Conservation (phyloP, 768 basidiomycete species). For the Tricholoma matsutake region DNA sequence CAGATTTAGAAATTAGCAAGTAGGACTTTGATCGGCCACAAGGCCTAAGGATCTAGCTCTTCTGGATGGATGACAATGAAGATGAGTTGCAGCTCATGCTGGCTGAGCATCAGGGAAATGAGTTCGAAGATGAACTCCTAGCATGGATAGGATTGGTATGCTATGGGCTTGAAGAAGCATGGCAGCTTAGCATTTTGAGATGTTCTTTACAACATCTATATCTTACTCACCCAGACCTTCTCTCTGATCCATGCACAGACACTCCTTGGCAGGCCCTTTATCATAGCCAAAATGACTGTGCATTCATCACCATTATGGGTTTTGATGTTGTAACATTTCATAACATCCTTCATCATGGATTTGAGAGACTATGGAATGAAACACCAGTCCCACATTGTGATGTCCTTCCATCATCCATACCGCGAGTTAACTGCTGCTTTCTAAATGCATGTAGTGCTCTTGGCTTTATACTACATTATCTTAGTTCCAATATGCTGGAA, state of each 20-base stretch:
- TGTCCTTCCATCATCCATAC: not conserved
- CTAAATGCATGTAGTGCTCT: too few species aligned
- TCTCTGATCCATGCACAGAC: too few species aligned
- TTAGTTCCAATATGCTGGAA: not conserved
- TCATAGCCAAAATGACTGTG: conserved; percentile 18
- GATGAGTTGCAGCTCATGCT: too few species aligned
- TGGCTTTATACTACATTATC: too few species aligned
- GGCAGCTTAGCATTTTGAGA: not conserved
- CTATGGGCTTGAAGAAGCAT: too few species aligned
- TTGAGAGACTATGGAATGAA: conserved; percentile 15
- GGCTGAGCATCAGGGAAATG: too few species aligned
- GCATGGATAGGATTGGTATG: not conserved
- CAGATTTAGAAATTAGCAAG: too few species aligned
- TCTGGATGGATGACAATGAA: too few species aligned
- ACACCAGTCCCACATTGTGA: too few species aligned
- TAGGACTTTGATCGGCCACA: too few species aligned
- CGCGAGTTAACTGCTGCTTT: not conserved
- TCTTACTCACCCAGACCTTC: not conserved
- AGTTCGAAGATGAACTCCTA: not conserved
- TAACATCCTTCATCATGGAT: conserved; percentile 25
- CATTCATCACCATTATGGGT: conserved; percentile 24
- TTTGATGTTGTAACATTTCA: conserved; percentile 20
- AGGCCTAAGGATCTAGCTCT: too few species aligned
- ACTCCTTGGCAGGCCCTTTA: too few species aligned
- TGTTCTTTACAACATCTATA: not conserved